These are phyloP conservation scores for Elsinoe perseae DNA, from an alignment of 2,329 filamentous ascomycete genomes.

Conservation along the genomic window DNA sequence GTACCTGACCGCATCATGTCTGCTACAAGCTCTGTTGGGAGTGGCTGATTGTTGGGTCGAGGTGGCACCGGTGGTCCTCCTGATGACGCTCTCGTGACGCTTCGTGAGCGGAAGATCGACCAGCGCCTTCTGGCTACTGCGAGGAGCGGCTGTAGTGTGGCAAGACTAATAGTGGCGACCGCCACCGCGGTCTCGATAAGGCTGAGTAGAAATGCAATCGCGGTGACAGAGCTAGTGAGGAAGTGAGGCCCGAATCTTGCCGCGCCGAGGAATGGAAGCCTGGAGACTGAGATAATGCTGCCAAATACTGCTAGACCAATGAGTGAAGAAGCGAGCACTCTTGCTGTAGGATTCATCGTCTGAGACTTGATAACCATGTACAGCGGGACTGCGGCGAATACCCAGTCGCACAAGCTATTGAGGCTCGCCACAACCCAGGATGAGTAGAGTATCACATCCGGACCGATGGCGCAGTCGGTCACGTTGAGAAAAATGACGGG, in stretches of 20 bases:
- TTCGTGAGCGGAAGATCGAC: background rate
- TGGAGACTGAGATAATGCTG: background rate
- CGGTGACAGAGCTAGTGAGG: background rate
- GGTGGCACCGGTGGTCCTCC: background rate
- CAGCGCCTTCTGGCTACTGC: background rate
- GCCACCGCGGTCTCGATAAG: background rate
- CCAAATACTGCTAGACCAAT: background rate
- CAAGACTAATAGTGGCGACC: background rate
- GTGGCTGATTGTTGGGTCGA: too few relatives aligned
- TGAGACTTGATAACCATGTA: background rate
- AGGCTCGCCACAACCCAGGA: background rate
- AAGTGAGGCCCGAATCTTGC: slow-evolving; percentile 1
- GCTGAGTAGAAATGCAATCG: background rate
- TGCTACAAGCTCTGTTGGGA: too few relatives aligned
- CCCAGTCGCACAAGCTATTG: background rate
- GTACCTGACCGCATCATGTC: background rate
- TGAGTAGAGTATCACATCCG: background rate
- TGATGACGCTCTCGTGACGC: background rate
- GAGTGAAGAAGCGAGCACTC: background rate
- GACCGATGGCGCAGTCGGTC: background rate
- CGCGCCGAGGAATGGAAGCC: background rate
- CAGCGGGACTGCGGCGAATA: background rate
- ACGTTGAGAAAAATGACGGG: background rate
- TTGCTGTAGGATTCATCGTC: background rate
- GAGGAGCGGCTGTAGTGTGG: background rate